phyloP scores from a whole-genome alignment of 31 red algal genomes.

The Odonthalia washingtoniensis region DNA sequence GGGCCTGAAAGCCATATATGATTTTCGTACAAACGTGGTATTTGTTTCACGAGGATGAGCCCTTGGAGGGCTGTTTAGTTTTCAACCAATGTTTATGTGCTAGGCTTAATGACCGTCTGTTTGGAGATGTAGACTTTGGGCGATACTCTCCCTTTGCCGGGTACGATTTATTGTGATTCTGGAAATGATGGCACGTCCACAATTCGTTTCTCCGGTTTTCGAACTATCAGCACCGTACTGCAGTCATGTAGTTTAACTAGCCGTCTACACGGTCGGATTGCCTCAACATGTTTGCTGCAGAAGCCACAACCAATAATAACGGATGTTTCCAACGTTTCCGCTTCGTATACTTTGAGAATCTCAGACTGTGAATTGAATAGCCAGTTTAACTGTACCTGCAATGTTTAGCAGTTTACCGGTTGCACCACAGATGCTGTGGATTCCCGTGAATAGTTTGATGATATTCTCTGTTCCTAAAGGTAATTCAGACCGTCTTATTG shows the following conservation, averaged over 20 bases:
- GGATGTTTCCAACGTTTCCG: neutral
- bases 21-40: no score
- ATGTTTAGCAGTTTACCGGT: no score
- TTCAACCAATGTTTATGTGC: no score
- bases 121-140: neutral
- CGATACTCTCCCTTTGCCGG: neutral
- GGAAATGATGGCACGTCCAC: neutral
- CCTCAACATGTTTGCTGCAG: neutral
- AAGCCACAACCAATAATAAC: neutral
- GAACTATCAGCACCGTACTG: neutral
- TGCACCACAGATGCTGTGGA: slow-evolving; percentile 1
- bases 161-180: neutral
- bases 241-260: no score
- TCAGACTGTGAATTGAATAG: neutral
- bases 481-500: neutral
- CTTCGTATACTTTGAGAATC: neutral
- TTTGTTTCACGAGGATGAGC: no score
- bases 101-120: neutral
- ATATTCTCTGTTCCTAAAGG: neutral
- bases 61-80: no score
- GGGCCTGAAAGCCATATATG: no score
- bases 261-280: neutral
- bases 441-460: neutral
- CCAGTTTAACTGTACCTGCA: slow-evolving; percentile 19
- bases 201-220: neutral